Conservation (phyloP, 495 filamentous ascomycete genomes). For the Halenospora varia region DNA sequence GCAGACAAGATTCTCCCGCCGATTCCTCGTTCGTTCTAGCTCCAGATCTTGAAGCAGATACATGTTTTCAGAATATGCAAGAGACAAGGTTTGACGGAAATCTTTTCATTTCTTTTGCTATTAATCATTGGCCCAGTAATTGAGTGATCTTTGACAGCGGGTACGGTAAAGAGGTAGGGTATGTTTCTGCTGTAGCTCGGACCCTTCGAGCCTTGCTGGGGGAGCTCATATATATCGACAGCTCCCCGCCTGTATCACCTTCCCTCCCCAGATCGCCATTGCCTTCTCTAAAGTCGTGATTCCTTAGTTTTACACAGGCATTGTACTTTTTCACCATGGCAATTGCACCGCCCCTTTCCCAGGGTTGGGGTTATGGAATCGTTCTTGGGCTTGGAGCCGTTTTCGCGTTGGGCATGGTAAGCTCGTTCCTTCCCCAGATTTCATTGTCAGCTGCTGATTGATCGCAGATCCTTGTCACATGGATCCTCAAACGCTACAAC, state of each 20-base stretch:
- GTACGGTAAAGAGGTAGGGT: too few species aligned
- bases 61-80: not conserved
- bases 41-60: not conserved
- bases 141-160: not conserved
- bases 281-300: slow-evolving; percentile 1
- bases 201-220: too few species aligned
- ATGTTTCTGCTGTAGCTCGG: too few species aligned
- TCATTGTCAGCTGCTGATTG: slow-evolving; percentile 1
- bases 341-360: slow-evolving; percentile 53
- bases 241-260: not conserved
- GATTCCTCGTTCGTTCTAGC: not conserved
- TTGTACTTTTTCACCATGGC: slow-evolving; percentile 11
- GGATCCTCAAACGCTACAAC: slow-evolving; percentile 80
- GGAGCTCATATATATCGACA: not conserved
- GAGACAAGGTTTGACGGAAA: not conserved
- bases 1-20: not conserved
- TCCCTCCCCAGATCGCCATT: not conserved
- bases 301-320: not conserved
- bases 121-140: not conserved
- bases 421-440: slow-evolving; percentile 3
- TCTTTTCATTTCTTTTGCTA: not conserved
- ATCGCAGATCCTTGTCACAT: slow-evolving; percentile 63
- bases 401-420: slow-evolving; percentile 79
- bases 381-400: slow-evolving; percentile 70
- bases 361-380: slow-evolving; percentile 80